Evolutionary conservation across 768 basidiomycete genomes (phyloP).

Genomic region (Lentinula edodes): DNA sequence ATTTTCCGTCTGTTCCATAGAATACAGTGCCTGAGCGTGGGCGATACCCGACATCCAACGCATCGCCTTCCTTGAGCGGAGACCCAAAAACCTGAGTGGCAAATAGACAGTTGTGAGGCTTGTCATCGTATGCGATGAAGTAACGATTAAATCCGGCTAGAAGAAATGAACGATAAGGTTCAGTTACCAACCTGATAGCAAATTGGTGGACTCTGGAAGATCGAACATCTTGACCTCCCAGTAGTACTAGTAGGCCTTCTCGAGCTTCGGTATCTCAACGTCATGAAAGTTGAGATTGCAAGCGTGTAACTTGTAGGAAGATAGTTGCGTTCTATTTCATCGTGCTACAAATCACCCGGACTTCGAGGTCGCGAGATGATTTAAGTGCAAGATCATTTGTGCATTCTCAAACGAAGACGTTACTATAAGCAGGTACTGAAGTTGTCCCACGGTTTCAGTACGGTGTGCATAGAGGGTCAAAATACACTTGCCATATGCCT

Average conservation of each 20-base stretch:
- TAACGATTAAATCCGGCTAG: conserved; percentile 81
- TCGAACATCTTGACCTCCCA: conserved; percentile 99
- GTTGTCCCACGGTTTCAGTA: no score
- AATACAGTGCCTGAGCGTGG: conserved; percentile 98
- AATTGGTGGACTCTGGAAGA: conserved; percentile 80
- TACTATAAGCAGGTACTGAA: no score
- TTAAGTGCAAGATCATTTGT: no score
- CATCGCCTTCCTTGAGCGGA: conserved; percentile 86
- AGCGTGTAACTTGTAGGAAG: no score
- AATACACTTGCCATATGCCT: no score
- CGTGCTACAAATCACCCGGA: no score
- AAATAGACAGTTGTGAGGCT: conserved; percentile 96
- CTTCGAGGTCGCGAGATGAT: no score
- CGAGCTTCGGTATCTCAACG: conserved; percentile 96
- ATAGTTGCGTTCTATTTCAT: no score
- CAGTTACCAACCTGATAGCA: conserved; percentile 92
- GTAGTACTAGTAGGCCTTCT: conserved; percentile 99
- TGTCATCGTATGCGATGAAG: conserved; percentile 96
- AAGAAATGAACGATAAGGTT: conserved; percentile 93
- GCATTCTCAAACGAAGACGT: no score
- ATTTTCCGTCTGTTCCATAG: conserved; percentile 94
- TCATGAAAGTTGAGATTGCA: no score
- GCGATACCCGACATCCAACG: conserved; percentile 91
- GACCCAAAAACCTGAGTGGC: conserved; percentile 81
- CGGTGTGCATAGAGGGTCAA: no score